phyloP scores from a whole-genome alignment of 1,284 basidiomycete species.

The Austroboletus rostrupii region DNA sequence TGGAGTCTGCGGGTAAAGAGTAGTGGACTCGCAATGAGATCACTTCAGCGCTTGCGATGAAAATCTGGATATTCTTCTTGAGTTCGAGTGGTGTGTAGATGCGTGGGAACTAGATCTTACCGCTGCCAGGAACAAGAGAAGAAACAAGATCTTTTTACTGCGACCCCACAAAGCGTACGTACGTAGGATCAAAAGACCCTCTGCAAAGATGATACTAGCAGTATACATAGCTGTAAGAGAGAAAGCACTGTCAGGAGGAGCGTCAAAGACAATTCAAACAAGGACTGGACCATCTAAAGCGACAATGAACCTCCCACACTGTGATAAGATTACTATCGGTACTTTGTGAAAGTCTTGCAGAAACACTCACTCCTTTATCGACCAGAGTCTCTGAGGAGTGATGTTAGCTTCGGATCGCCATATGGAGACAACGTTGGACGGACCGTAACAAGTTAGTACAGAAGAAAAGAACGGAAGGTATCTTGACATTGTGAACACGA shows the following conservation, averaged over 20 bases:
- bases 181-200: conserved; percentile 24
- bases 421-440: not conserved
- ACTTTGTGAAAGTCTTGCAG: not conserved
- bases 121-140: conserved; percentile 19
- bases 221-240: conserved; percentile 15
- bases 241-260: not conserved
- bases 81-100: not conserved
- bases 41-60: conserved; percentile 15
- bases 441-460: conserved; percentile 17
- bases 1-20: conserved; percentile 16
- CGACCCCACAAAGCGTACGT: conserved; percentile 27
- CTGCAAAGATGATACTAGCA: conserved; percentile 19
- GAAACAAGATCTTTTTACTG: conserved; percentile 15
- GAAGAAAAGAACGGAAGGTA: conserved; percentile 22
- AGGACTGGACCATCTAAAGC: conserved; percentile 16
- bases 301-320: conserved; percentile 20
- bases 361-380: conserved; percentile 4
- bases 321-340: not conserved
- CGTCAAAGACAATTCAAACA: not conserved
- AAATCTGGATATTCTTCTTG: conserved; percentile 6
- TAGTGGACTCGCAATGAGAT: conserved; percentile 9
- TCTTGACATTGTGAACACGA: conserved; percentile 26
- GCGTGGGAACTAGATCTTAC: conserved; percentile 10
- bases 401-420: not conserved
- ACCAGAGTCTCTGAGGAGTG: conserved; percentile 9